phyloP scores from a whole-genome alignment of 208 protist species.

The Wallacemonas rigidus region DNA sequence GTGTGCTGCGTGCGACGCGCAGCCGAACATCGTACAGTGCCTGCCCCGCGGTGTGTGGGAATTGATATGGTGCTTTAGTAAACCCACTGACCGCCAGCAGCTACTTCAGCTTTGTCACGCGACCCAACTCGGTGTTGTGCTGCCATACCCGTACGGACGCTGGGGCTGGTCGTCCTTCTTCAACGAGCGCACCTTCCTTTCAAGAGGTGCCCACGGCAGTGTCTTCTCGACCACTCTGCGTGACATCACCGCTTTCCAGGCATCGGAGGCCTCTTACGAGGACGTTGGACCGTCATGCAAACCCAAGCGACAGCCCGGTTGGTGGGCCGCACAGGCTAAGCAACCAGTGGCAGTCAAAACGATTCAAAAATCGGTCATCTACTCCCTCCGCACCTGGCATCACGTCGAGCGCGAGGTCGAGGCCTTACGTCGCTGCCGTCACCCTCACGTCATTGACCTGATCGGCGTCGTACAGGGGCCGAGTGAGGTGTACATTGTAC shows the following conservation, averaged over 20 bases:
- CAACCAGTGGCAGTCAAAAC: constrained; percentile 44
- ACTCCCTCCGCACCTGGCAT: constrained; percentile 47
- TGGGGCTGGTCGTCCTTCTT: constrained; percentile 52
- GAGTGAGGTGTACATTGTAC: constrained; percentile 54
- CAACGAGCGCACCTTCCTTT: constrained; percentile 38
- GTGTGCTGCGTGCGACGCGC: constrained; percentile 33
- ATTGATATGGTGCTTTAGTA: constrained; percentile 41
- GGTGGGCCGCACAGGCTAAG: constrained; percentile 5
- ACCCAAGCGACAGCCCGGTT: constrained; percentile 7
- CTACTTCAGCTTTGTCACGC: constrained; percentile 45
- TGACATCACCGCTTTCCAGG: constrained; percentile 19
- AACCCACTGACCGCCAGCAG: constrained; percentile 25
- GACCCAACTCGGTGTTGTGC: constrained; percentile 45
- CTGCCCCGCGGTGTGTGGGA: constrained; percentile 33
- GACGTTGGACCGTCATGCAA: constrained; percentile 11
- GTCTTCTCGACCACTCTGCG: constrained; percentile 39
- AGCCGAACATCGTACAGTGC: constrained; percentile 27
- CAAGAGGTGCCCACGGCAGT: constrained; percentile 47
- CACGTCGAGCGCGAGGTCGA: constrained; percentile 53
- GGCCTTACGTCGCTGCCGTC: constrained; percentile 32
- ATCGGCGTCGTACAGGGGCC: constrained; percentile 47
- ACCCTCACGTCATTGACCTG: constrained; percentile 57
- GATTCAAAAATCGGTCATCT: constrained; percentile 52
- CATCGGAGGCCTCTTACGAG: constrained; percentile 12
- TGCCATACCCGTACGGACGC: constrained; percentile 37